Percentiles rank a stretch among this genome's conserved stretches.
Conservation (phyloP, 1,284 basidiomycete species). For the Stereum hirsutum region DNA sequence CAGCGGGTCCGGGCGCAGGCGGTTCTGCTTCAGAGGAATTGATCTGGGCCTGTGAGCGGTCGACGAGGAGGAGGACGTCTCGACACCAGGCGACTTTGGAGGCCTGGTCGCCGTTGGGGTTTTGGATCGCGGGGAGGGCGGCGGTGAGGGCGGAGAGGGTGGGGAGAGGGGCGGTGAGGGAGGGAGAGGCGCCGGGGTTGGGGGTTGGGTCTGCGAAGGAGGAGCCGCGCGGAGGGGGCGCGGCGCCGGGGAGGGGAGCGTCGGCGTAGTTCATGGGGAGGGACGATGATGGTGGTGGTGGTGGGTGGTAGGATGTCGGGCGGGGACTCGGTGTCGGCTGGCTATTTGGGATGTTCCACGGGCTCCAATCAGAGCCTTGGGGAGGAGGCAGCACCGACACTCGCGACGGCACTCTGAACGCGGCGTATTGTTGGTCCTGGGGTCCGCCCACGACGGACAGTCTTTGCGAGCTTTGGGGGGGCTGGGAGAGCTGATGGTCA, state of each 20-base stretch:
- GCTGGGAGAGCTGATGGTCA: conserved; percentile 15
- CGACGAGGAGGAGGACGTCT: conserved; percentile 50
- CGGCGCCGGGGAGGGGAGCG: conserved; percentile 36
- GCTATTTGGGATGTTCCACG: conserved; percentile 19
- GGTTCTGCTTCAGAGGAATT: conserved; percentile 28
- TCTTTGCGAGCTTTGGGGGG: conserved; percentile 10
- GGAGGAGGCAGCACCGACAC: too few species aligned
- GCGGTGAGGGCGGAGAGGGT: conserved; percentile 43
- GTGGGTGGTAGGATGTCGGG: conserved; percentile 13
- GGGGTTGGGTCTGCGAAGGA: neutral
- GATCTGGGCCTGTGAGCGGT: neutral
- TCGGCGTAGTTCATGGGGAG: conserved; percentile 18
- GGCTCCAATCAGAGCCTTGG: conserved; percentile 20
- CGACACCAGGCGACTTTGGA: conserved; percentile 68
- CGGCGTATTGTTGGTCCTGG: conserved; percentile 14
- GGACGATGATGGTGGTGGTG: conserved; percentile 12
- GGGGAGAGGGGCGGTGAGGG: conserved; percentile 58
- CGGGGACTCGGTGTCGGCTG: conserved; percentile 5
- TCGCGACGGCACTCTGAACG: too few species aligned
- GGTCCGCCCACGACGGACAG: conserved; percentile 13
- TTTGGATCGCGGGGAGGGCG: conserved; percentile 36
- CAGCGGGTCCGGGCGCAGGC: conserved; percentile 33
- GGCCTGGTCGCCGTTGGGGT: conserved; percentile 41
- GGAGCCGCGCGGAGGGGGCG: conserved; percentile 15
- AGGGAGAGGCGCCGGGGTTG: conserved; percentile 7